Conservation (phyloP, 2,329 filamentous ascomycete species). For the Aspergillus sergii region DNA sequence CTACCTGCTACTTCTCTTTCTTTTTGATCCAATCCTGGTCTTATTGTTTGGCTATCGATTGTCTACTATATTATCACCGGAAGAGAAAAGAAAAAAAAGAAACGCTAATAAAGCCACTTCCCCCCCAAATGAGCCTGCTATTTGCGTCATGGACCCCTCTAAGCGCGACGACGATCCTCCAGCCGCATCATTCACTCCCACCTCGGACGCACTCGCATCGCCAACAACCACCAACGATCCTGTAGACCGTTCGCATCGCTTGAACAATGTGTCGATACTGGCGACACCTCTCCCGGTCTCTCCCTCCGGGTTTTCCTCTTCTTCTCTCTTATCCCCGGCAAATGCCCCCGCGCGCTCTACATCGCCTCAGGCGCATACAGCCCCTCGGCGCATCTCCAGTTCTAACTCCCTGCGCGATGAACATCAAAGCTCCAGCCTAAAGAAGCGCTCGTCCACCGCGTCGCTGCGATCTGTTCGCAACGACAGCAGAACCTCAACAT, state of each 20-base stretch:
- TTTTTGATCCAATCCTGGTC: background rate
- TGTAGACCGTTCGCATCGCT: constrained; percentile 25
- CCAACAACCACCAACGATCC: constrained; percentile 20
- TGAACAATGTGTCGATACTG: constrained; percentile 32
- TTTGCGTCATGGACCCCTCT: constrained; percentile 35
- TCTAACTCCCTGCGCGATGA: constrained; percentile 41
- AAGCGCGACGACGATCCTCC: constrained; percentile 29
- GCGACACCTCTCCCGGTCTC: constrained; percentile 30
- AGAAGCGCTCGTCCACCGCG: constrained; percentile 41
- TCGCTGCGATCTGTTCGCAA: constrained; percentile 41
- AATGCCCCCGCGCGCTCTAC: constrained; percentile 25
- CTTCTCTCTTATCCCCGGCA: constrained; percentile 29
- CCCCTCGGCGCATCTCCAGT: constrained; percentile 37
- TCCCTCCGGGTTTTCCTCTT: constrained; percentile 23
- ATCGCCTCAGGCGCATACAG: constrained; percentile 21
- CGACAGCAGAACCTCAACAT: constrained; percentile 27
- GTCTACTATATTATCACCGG: background rate
- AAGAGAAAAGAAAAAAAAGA: background rate
- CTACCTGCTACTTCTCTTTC: background rate
- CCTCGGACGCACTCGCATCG: constrained; percentile 16
- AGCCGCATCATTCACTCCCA: constrained; percentile 22
- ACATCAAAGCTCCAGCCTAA: constrained; percentile 38
- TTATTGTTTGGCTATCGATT: background rate
- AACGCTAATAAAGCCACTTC: background rate
- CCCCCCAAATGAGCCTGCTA: constrained; percentile 21